A percentile compares a stretch with the other conserved stretches of the same genome.
phyloP scores from a whole-genome alignment of 2,329 filamentous ascomycete species.

The Pseudogymnoascus sp. region DNA sequence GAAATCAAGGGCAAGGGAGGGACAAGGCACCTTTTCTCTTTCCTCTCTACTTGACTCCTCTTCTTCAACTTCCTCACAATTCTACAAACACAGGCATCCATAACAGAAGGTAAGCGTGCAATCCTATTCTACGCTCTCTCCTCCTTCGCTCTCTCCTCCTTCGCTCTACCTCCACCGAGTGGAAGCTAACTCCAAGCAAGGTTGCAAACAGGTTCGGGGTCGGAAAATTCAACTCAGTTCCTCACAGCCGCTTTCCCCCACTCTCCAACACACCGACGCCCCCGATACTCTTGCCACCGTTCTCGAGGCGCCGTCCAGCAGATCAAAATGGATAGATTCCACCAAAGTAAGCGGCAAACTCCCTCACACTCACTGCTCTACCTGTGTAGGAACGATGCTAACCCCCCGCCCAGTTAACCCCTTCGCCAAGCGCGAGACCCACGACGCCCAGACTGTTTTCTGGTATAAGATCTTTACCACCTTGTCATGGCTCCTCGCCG shows the following conservation, averaged over 20 bases:
- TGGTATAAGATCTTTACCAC: constrained; percentile 70
- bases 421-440: constrained; percentile 61
- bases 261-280: neutral
- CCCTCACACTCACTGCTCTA: neutral
- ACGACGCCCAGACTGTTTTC: constrained; percentile 51
- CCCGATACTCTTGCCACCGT: neutral
- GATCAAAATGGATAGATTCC: constrained; percentile 10
- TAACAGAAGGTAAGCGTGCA: neutral
- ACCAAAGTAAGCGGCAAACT: neutral
- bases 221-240: neutral
- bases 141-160: neutral
- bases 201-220: neutral
- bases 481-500: constrained; percentile 64
- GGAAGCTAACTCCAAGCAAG: neutral
- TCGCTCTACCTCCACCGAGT: neutral
- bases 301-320: neutral
- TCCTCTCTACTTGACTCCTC: neutral
- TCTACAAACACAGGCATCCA: neutral
- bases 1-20: neutral
- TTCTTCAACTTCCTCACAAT: neutral
- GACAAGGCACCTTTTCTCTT: neutral
- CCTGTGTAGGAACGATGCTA: neutral
- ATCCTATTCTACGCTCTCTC: neutral
- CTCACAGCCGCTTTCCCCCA: neutral
- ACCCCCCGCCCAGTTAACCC: constrained; percentile 53